A percentile compares a stretch with the other conserved stretches of the same genome.
phyloP scores from a whole-genome alignment of 768 basidiomycete genomes.

The Collybia sordida region DNA sequence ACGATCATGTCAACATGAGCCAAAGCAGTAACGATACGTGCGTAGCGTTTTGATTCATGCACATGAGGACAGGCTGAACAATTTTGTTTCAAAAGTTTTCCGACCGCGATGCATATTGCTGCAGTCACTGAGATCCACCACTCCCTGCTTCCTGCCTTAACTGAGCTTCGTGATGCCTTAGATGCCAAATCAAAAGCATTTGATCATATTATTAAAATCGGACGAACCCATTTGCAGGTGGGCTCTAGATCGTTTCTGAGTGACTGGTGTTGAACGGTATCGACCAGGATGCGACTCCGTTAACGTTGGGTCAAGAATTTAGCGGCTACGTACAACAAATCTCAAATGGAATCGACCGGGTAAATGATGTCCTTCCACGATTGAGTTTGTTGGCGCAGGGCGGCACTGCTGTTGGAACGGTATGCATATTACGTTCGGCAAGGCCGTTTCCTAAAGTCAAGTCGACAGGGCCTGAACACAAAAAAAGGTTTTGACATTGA shows the following conservation, averaged over 20 bases:
- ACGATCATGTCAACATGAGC: conserved; percentile 99
- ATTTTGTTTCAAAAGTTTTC: conserved; percentile 62
- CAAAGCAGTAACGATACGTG: conserved; percentile 99
- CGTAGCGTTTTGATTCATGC: neutral
- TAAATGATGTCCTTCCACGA: conserved; percentile 80
- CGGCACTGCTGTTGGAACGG: conserved; percentile 98
- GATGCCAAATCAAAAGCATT: conserved; percentile 82
- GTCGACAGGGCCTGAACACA: conserved; percentile 86
- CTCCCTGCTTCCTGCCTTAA: conserved; percentile 82
- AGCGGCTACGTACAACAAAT: conserved; percentile 97
- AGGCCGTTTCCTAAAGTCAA: neutral
- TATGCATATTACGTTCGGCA: conserved; percentile 36
- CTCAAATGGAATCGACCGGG: conserved; percentile 84
- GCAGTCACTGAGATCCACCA: conserved; percentile 86
- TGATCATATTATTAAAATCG: conserved; percentile 95
- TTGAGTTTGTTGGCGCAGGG: conserved; percentile 92
- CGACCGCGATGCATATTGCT: conserved; percentile 98
- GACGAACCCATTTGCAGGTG: conserved; percentile 91
- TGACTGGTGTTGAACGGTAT: conserved; percentile 4
- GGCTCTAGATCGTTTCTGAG: neutral
- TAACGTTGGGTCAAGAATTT: conserved; percentile 98
- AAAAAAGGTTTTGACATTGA: conserved; percentile 95
- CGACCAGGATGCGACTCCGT: conserved; percentile 87
- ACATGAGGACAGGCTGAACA: neutral
- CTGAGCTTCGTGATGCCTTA: conserved; percentile 80